Evolutionary conservation across 2,329 filamentous ascomycete species (phyloP).

Genomic region (Diaporthe ampelina): DNA sequence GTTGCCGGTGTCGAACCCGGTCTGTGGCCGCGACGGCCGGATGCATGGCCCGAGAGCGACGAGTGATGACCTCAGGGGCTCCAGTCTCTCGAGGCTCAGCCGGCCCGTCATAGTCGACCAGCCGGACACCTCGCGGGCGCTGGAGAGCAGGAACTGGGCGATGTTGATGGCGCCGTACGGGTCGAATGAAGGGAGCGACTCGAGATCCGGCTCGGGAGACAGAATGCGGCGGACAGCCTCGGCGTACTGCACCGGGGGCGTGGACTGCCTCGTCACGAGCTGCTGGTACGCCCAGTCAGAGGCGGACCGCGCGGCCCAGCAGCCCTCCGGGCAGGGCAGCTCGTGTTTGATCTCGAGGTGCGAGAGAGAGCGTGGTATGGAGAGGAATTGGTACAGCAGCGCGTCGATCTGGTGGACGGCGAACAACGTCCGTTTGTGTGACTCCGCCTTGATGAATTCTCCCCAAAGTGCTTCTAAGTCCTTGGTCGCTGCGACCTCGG

Average conservation of each 20-base stretch:
- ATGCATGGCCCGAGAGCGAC: constrained; percentile 51
- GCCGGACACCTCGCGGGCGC: constrained; percentile 57
- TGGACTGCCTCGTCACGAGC: constrained; percentile 44
- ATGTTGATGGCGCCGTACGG: constrained; percentile 58
- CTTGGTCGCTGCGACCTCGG: constrained; percentile 44
- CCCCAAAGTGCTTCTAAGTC: constrained; percentile 56
- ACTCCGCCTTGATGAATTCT: constrained; percentile 54
- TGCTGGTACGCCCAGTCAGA: constrained; percentile 52
- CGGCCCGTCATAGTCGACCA: constrained; percentile 59
- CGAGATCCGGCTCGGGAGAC: constrained; percentile 48
- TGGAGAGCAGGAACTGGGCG: constrained; percentile 57
- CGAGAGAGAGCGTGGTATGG: constrained; percentile 52
- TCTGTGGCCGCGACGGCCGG: constrained; percentile 31
- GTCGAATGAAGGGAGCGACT: constrained; percentile 52
- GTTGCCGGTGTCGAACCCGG: background rate
- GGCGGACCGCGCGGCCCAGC: constrained; percentile 55
- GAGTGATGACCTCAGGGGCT: constrained; percentile 53
- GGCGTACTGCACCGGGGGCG: constrained; percentile 48
- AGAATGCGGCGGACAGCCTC: constrained; percentile 55
- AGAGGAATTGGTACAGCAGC: constrained; percentile 59
- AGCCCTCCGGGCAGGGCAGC: constrained; percentile 54
- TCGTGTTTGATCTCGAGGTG: constrained; percentile 61
- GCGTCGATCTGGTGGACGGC: constrained; percentile 59
- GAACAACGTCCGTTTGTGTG: constrained; percentile 58
- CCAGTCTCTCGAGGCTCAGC: constrained; percentile 55